These are phyloP conservation scores for Aureobasidium sp. DNA, from an alignment of 2,329 filamentous ascomycete species.

Conservation along the genomic window DNA sequence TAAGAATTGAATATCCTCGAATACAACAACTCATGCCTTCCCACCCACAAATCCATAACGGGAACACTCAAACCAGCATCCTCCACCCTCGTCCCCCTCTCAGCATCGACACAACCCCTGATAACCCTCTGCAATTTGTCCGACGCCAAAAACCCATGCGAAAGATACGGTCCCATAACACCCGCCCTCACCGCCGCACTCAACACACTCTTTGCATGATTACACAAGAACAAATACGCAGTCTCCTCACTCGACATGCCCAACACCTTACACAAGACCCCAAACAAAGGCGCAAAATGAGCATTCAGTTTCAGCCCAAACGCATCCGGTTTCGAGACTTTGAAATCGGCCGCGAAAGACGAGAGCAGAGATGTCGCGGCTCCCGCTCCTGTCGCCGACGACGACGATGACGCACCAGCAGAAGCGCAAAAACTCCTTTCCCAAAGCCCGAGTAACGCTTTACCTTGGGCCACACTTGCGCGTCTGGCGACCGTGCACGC, in stretches of 20 bases:
- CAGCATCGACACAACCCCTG: constrained; percentile 49
- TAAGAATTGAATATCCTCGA: constrained; percentile 82
- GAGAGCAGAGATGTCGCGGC: not conserved
- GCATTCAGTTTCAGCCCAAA: constrained; percentile 34
- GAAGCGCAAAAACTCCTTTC: constrained; percentile 39
- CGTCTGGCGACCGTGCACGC: constrained; percentile 73
- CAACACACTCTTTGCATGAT: constrained; percentile 68
- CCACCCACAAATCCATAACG: constrained; percentile 75
- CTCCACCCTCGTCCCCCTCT: constrained; percentile 53
- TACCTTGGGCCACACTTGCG: constrained; percentile 67
- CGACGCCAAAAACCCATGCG: constrained; percentile 64
- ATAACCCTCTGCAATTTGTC: constrained; percentile 52
- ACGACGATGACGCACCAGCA: not conserved
- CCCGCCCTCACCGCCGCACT: constrained; percentile 71
- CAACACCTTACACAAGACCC: constrained; percentile 57
- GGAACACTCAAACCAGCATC: constrained; percentile 70
- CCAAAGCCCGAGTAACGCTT: constrained; percentile 69
- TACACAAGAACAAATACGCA: constrained; percentile 68
- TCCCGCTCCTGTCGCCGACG: too few species aligned
- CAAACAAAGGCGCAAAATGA: constrained; percentile 66
- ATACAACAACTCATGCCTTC: constrained; percentile 74
- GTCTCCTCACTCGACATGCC: constrained; percentile 56
- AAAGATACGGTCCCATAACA: constrained; percentile 74
- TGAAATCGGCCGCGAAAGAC: not conserved
- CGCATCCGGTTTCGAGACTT: not conserved